phyloP scores from a whole-genome alignment of 371 early-diverging fungal species.

The Apophysomyces variabilis region DNA sequence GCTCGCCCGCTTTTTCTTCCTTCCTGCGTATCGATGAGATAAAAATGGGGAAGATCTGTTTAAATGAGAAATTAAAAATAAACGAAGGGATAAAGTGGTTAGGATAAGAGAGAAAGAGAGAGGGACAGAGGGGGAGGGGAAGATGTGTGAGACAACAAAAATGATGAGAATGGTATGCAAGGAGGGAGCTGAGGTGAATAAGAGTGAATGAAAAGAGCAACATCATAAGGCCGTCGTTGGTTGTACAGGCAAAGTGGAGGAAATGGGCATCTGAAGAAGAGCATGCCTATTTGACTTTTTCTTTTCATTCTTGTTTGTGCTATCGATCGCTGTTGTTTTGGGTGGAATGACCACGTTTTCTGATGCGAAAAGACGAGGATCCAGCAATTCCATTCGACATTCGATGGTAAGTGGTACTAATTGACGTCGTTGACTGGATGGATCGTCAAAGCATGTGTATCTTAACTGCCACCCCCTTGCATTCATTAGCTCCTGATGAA shows the following conservation, averaged over 20 bases:
- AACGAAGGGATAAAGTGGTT: no score
- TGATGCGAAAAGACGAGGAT: conserved; percentile 15
- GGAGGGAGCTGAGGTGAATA: no score
- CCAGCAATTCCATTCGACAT: conserved; percentile 21
- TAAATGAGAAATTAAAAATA: no score
- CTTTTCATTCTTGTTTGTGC: neutral
- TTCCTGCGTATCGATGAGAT: no score
- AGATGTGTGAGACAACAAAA: no score
- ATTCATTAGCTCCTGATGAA: conserved; percentile 10
- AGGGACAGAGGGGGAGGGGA: no score
- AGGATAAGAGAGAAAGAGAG: no score
- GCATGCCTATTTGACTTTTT: neutral
- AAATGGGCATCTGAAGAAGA: neutral
- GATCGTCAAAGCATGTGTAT: conserved; percentile 11
- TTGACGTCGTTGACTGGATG: neutral
- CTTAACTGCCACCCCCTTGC: conserved; percentile 12
- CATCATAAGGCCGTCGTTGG: neutral
- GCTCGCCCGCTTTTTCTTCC: no score
- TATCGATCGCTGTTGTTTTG: conserved; percentile 6
- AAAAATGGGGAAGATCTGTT: no score
- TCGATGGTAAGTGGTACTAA: conserved; percentile 16
- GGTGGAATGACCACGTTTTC: neutral
- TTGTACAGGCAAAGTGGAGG: neutral
- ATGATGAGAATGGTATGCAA: no score
- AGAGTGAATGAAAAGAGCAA: no score